These are phyloP conservation scores for Hypoxylon intermedium DNA, from an alignment of 495 filamentous ascomycete species.

Conservation along the genomic window DNA sequence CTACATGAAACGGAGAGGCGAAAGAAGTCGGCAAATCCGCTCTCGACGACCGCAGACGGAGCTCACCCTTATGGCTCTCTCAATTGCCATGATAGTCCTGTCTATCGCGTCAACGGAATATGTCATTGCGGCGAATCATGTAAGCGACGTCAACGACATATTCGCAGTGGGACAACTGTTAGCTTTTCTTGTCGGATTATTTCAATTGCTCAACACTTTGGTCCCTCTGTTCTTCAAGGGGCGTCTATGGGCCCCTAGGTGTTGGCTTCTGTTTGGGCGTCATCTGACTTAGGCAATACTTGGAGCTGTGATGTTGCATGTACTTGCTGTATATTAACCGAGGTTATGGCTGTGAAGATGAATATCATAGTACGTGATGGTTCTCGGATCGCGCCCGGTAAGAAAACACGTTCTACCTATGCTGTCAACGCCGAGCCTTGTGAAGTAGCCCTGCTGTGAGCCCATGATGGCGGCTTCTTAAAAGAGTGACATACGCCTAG, in stretches of 20 bases:
- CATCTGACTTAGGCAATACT: conserved; percentile 7
- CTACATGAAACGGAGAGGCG: neutral
- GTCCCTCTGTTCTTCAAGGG: conserved; percentile 9
- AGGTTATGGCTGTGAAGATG: neutral
- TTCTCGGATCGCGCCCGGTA: no score
- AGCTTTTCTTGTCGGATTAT: conserved; percentile 26
- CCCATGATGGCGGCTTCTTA: no score
- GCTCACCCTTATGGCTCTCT: conserved; percentile 23
- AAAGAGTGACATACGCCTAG: no score
- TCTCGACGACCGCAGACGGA: conserved; percentile 19
- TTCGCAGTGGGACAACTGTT: conserved; percentile 22
- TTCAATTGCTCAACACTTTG: conserved; percentile 14
- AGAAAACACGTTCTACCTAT: no score
- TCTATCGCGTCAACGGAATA: conserved; percentile 26
- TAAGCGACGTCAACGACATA: conserved; percentile 13
- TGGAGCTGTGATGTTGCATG: neutral
- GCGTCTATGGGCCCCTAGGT: conserved; percentile 15
- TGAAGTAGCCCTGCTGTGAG: no score
- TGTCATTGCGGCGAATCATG: conserved; percentile 21
- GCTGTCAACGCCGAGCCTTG: no score
- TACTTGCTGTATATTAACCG: neutral
- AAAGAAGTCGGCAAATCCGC: neutral
- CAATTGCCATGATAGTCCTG: conserved; percentile 18
- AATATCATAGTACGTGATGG: no score
- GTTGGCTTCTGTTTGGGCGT: conserved; percentile 20